Conservation (phyloP, 2,329 filamentous ascomycete species). For the Penicillium sp. region DNA sequence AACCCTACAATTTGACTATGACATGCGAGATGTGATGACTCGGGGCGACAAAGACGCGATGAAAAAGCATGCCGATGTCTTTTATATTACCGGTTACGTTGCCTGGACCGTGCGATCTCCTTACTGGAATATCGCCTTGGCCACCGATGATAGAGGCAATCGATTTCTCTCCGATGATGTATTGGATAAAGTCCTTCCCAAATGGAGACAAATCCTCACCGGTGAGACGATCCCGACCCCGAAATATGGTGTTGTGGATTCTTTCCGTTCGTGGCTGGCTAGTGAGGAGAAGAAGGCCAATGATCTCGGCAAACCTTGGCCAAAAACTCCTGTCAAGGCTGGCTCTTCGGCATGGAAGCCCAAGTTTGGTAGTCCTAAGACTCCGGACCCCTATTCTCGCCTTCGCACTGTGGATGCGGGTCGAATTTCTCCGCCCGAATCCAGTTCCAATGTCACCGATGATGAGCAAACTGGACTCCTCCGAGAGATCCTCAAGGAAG, state of each 20-base stretch:
- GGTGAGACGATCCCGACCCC: not conserved
- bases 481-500: not conserved
- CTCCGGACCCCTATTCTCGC: not conserved
- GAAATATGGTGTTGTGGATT: not conserved
- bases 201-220: not conserved
- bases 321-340: not conserved
- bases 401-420: not conserved
- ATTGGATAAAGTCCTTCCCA: not conserved
- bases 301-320: not conserved
- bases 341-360: not conserved
- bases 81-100: not conserved
- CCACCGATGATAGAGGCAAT: not conserved
- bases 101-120: not conserved
- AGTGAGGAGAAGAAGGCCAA: not conserved
- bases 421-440: not conserved
- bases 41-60: not conserved
- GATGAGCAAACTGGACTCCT: not conserved
- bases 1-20: not conserved
- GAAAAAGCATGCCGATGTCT: not conserved
- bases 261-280: not conserved
- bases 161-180: not conserved
- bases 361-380: not conserved
- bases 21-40: not conserved
- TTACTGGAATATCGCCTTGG: constrained; percentile 1
- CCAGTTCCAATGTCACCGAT: not conserved